Evolutionary conservation across 2,329 filamentous ascomycete species (phyloP).

Genomic region (Ophiostoma fasciatum): DNA sequence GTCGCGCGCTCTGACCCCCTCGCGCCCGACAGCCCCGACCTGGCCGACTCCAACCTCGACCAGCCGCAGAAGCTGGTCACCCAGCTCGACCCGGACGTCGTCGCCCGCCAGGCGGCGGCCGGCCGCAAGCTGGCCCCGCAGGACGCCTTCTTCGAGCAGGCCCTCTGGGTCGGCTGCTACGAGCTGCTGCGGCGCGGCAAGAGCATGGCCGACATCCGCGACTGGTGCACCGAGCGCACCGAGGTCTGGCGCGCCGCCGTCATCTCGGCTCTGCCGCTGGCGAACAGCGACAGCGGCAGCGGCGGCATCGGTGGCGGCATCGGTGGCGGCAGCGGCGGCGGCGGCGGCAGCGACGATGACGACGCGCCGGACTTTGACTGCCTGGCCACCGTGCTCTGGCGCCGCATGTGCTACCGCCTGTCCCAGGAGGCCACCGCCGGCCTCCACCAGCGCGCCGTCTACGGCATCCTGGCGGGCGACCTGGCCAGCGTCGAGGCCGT

Average conservation of each 20-base stretch:
- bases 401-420: constrained; percentile 59
- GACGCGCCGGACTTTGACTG: constrained; percentile 25
- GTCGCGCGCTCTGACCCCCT: constrained; percentile 51
- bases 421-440: constrained; percentile 56
- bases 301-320: no score
- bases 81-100: constrained; percentile 82
- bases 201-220: constrained; percentile 55
- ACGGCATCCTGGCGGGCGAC: constrained; percentile 80
- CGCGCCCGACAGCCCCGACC: constrained; percentile 44
- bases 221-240: constrained; percentile 75
- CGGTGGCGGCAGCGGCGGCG: constrained; percentile 23
- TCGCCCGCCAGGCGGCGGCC: constrained; percentile 61
- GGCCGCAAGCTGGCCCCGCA: constrained; percentile 58
- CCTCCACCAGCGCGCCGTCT: constrained; percentile 77
- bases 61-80: constrained; percentile 57
- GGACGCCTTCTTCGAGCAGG: constrained; percentile 78
- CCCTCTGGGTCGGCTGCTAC: constrained; percentile 88
- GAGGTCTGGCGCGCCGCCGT: constrained; percentile 83
- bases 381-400: constrained; percentile 49
- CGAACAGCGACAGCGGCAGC: constrained; percentile 31
- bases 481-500: constrained; percentile 54
- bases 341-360: constrained; percentile 30
- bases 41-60: constrained; percentile 40
- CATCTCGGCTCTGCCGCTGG: constrained; percentile 57
- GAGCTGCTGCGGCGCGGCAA: constrained; percentile 82